phyloP scores from a whole-genome alignment of 768 basidiomycete genomes.

The Lentinula sp. region DNA sequence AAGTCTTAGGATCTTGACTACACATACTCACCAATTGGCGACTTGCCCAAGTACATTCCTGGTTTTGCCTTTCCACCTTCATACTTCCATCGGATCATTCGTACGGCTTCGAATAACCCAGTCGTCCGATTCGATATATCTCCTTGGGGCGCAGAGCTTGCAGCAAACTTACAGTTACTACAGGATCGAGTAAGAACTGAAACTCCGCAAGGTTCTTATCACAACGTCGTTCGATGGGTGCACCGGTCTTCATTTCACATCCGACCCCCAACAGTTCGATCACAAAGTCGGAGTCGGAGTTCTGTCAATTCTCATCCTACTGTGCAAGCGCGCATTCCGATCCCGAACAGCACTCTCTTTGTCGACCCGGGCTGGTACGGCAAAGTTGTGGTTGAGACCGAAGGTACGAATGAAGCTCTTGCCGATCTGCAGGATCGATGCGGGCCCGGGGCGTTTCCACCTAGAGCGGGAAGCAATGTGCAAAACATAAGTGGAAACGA shows the following conservation, averaged over 20 bases:
- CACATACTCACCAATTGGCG: slow-evolving; percentile 68
- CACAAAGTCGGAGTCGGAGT: neutral
- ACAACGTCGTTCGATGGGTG: slow-evolving; percentile 83
- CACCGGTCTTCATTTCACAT: slow-evolving; percentile 75
- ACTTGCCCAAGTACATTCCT: slow-evolving; percentile 75
- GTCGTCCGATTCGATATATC: slow-evolving; percentile 68
- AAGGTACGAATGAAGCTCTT: slow-evolving; percentile 82
- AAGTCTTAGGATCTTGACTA: slow-evolving; percentile 74
- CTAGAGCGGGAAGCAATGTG: slow-evolving; percentile 35
- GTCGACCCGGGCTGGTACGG: slow-evolving; percentile 84
- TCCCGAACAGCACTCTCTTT: slow-evolving; percentile 49
- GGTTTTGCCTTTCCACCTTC: slow-evolving; percentile 80
- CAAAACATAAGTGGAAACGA: neutral
- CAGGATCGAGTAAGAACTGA: slow-evolving; percentile 76
- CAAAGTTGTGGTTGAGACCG: slow-evolving; percentile 75
- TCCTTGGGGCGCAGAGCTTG: slow-evolving; percentile 78
- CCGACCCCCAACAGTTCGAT: slow-evolving; percentile 30
- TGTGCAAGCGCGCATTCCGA: slow-evolving; percentile 34
- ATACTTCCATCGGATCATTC: slow-evolving; percentile 83
- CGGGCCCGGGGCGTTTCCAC: slow-evolving; percentile 61
- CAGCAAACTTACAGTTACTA: slow-evolving; percentile 63
- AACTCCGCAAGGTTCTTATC: slow-evolving; percentile 75
- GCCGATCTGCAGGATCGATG: slow-evolving; percentile 73
- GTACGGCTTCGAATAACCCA: slow-evolving; percentile 51
- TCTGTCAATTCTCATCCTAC: slow-evolving; percentile 16